phyloP scores from a whole-genome alignment of 371 early-diverging fungal species.

The Mortierella sp. region DNA sequence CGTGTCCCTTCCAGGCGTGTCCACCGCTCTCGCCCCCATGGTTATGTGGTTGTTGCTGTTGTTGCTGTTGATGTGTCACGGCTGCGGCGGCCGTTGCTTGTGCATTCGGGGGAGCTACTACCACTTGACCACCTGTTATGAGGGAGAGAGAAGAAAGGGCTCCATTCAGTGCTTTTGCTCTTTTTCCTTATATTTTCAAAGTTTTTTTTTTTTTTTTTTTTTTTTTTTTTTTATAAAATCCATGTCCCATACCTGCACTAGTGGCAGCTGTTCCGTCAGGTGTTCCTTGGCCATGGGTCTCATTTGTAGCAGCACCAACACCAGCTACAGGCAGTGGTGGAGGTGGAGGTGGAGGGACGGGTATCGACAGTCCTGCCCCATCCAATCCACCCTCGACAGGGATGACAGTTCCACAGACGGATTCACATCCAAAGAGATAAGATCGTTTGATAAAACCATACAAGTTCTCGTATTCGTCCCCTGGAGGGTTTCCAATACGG shows the following conservation, averaged over 20 bases:
- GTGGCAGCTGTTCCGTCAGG: no score
- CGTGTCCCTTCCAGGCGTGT: conserved; percentile 48
- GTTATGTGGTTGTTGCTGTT: conserved; percentile 8
- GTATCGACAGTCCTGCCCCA: conserved; percentile 9
- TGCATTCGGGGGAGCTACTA: conserved; percentile 38
- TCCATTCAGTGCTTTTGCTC: no score
- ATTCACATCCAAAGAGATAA: conserved; percentile 50
- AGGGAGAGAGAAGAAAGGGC: not conserved
- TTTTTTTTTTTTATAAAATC: no score
- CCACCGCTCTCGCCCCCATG: conserved; percentile 38
- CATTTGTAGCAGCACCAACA: not conserved
- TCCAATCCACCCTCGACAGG: conserved; percentile 50
- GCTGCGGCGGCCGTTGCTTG: conserved; percentile 20
- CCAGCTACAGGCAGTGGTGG: conserved; percentile 2
- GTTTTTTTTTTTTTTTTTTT: no score
- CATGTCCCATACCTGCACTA: no score
- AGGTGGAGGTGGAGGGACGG: conserved; percentile 11
- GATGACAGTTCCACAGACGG: conserved; percentile 50
- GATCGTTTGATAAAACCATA: conserved; percentile 50
- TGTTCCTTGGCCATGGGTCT: not conserved
- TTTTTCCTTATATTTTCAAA: no score
- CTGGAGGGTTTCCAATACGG: conserved; percentile 48
- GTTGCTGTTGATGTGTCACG: conserved; percentile 13
- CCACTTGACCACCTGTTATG: conserved; percentile 22
- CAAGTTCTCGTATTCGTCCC: conserved; percentile 47